phyloP scores from a whole-genome alignment of 345 rosid species.

The Eutrema yunnanense region DNA sequence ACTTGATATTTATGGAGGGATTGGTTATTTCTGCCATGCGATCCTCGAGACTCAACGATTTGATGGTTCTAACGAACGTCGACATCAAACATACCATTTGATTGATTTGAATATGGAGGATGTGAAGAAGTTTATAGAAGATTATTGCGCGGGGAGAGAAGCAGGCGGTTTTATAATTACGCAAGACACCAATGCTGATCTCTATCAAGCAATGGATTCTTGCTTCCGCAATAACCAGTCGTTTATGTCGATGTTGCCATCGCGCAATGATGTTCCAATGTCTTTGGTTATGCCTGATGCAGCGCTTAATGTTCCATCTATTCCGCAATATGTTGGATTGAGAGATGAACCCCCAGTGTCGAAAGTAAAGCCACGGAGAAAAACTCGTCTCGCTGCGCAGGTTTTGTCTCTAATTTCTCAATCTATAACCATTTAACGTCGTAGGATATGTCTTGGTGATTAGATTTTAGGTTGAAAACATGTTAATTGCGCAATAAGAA shows the following conservation, averaged over 20 bases:
- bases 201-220: constrained; percentile 5
- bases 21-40: constrained; percentile 20
- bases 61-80: background rate
- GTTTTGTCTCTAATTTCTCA: background rate
- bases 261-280: background rate
- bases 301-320: background rate
- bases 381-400: background rate
- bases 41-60: background rate
- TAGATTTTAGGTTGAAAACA: no score
- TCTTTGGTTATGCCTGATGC: background rate
- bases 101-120: background rate
- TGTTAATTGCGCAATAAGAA: background rate
- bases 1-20: constrained; percentile 6
- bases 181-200: background rate
- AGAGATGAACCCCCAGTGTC: background rate
- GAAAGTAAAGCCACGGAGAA: background rate
- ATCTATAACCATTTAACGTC: background rate
- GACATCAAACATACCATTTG: background rate
- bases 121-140: background rate
- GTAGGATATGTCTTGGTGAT: background rate
- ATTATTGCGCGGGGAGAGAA: background rate
- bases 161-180: background rate
- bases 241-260: background rate
- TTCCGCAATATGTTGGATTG: background rate
- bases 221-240: background rate